Evolutionary conservation across 2,329 filamentous ascomycete species (phyloP), one percentile per base, ranked within the genome.

Genomic region (Aspergillus flavus): DNA sequence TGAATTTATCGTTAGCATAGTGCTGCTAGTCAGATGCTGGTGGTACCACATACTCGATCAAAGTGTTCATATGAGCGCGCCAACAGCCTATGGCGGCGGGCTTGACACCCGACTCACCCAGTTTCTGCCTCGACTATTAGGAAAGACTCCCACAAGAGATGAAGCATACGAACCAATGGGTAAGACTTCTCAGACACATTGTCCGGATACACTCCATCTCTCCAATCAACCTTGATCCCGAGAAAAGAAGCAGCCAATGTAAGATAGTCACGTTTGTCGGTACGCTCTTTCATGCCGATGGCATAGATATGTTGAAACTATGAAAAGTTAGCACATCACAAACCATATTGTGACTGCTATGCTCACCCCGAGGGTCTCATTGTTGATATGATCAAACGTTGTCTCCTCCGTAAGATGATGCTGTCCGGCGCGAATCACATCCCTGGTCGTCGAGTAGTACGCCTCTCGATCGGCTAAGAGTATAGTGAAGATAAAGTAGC

Each of bases 241-340:
- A 78, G 79, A 39, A 83, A 61, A 0, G 78, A 73, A 45, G 80
- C 76, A 6, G 79, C 75, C 11, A 86, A 70, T 1, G 78, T 72
- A 21, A 86, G 72, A 3, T 78, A 80, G 75, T 86, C 84, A 57
- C 81, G 78, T 66, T 83, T 83, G 69, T 85, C 83, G 4, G 78
- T 80, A 39, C 84, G 76, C 46, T 80, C 76, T 5, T 81, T 79
- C 11, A 85, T 72, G 5, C 80, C 79, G 53, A 86, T 75, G 28
- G 81, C 79, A 60, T 83, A 82, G 32, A 84, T 73, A 54, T 80
- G 79, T 58, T 83, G 72, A 64, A 83, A 83, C 75, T 77, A 52
- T 10, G 50, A 54, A 1, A 62, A 19, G 12, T 41, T 6, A 32
- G 48, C 2, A 36, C 21, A 0, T 1, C 2, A 4, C 1, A 28